A percentile compares a stretch with the other conserved stretches of the same genome.
Conservation (phyloP, 495 filamentous ascomycete species). For the Cenococcum geophilum region DNA sequence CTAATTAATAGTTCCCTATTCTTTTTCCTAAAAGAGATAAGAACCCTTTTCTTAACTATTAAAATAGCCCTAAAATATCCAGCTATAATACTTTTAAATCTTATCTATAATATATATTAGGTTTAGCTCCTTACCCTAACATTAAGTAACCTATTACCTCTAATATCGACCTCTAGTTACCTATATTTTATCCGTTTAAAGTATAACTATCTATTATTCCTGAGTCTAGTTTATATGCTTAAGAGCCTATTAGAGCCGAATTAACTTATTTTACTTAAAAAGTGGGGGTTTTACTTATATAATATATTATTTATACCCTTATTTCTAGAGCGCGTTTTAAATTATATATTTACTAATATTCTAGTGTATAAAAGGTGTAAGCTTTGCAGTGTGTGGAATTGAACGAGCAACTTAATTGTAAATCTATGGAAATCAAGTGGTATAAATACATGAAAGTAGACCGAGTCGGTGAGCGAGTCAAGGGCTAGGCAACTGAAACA, state of each 20-base stretch:
- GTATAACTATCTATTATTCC: conserved; percentile 8
- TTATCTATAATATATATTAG: conserved; percentile 27
- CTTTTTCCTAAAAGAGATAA: conserved; percentile 30
- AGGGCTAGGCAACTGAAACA: too few species aligned
- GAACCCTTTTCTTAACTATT: conserved; percentile 16
- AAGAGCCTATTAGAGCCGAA: background rate
- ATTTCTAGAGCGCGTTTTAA: background rate
- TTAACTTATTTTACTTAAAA: conserved; percentile 4
- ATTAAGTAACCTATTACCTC: conserved; percentile 21
- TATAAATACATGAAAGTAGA: too few species aligned
- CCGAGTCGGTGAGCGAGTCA: too few species aligned
- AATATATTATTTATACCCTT: conserved; percentile 8
- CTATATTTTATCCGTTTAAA: conserved; percentile 23
- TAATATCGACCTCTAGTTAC: conserved; percentile 11
- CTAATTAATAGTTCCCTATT: conserved; percentile 18
- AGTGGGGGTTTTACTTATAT: conserved; percentile 9
- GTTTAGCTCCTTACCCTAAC: conserved; percentile 22
- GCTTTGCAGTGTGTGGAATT: too few species aligned
- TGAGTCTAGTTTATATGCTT: conserved; percentile 5
- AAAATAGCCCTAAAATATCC: too few species aligned
- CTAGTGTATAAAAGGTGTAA: too few species aligned
- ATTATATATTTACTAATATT: too few species aligned
- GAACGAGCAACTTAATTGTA: too few species aligned
- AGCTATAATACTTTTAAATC: conserved; percentile 17
- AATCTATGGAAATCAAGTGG: too few species aligned